Percentiles rank a stretch among this genome's conserved stretches.
Evolutionary conservation across 148 eudicot genomes (phyloP).

Genomic region (Amaranthus palmeri): DNA sequence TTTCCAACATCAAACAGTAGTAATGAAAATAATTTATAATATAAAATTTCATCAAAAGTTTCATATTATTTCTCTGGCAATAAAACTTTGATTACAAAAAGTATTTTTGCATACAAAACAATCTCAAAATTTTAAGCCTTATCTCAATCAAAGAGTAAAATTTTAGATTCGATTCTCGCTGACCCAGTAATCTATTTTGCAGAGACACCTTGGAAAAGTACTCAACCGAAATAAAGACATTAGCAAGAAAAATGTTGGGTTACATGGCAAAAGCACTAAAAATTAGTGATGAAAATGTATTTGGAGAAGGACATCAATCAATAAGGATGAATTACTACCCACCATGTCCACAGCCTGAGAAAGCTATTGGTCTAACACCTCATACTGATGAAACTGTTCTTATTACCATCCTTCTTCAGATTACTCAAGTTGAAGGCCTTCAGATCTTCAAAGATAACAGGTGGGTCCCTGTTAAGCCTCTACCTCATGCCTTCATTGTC

Average conservation of each 20-base stretch:
- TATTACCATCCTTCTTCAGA: slow-evolving; percentile 4
- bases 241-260: slow-evolving; percentile 14
- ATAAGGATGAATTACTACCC: slow-evolving; percentile 36
- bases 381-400: slow-evolving; percentile 24
- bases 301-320: slow-evolving; percentile 24
- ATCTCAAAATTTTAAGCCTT: too few relatives aligned
- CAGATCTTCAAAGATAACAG: slow-evolving; percentile 19
- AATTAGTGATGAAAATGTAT: background rate
- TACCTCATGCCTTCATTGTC: slow-evolving; percentile 22
- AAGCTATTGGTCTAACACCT: slow-evolving; percentile 22
- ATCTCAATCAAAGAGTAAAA: too few relatives aligned
- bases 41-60: too few relatives aligned
- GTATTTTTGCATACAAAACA: too few relatives aligned
- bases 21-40: too few relatives aligned
- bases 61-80: too few relatives aligned
- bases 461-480: slow-evolving; percentile 23
- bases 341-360: slow-evolving; percentile 27
- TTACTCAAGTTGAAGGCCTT: slow-evolving; percentile 21
- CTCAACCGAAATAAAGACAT: slow-evolving; percentile 10
- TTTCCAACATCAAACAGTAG: too few relatives aligned
- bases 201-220: slow-evolving; percentile 13
- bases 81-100: too few relatives aligned
- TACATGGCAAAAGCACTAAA: slow-evolving; percentile 13
- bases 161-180: too few relatives aligned
- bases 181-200: background rate